Percentiles rank a stretch among this genome's conserved stretches.
Evolutionary conservation across 2,329 filamentous ascomycete species (phyloP).

Genomic region (Cordyceps pruinosa): DNA sequence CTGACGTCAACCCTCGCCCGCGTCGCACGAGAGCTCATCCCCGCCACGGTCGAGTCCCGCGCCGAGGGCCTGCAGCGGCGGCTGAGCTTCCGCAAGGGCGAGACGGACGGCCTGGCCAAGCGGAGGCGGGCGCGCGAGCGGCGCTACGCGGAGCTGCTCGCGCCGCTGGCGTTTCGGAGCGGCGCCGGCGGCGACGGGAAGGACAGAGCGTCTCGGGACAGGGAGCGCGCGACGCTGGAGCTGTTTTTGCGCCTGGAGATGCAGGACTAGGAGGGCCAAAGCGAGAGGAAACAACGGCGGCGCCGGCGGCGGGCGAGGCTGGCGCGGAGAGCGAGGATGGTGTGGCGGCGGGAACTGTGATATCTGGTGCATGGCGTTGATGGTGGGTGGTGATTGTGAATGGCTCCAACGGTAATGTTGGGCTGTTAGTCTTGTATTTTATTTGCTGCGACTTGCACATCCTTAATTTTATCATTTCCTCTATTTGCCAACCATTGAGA

Average conservation of each 20-base stretch:
- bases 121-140: conserved; percentile 53
- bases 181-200: conserved; percentile 37
- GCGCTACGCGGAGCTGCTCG: conserved; percentile 59
- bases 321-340: background rate
- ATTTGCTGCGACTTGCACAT: no score
- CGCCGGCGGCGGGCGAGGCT: background rate
- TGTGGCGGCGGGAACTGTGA: background rate
- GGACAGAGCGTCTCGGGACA: conserved; percentile 56
- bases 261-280: conserved; percentile 22
- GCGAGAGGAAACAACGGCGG: background rate
- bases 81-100: conserved; percentile 34
- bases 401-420: background rate
- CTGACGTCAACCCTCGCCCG: conserved; percentile 67
- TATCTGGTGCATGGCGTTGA: background rate
- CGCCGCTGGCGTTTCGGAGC: conserved; percentile 52
- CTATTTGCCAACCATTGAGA: no score
- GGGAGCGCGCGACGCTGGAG: conserved; percentile 60
- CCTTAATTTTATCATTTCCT: no score
- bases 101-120: conserved; percentile 14
- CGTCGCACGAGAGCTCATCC: conserved; percentile 41
- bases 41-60: conserved; percentile 28
- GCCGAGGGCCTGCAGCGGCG: conserved; percentile 33
- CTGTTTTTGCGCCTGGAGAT: conserved; percentile 47
- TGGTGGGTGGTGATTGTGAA: background rate
- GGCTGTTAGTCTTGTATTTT: no score